Evolutionary conservation across 2,329 filamentous ascomycete genomes (phyloP), one percentile per base, ranked within the genome.

Genomic region (Pseudocercospora macadamiae): DNA sequence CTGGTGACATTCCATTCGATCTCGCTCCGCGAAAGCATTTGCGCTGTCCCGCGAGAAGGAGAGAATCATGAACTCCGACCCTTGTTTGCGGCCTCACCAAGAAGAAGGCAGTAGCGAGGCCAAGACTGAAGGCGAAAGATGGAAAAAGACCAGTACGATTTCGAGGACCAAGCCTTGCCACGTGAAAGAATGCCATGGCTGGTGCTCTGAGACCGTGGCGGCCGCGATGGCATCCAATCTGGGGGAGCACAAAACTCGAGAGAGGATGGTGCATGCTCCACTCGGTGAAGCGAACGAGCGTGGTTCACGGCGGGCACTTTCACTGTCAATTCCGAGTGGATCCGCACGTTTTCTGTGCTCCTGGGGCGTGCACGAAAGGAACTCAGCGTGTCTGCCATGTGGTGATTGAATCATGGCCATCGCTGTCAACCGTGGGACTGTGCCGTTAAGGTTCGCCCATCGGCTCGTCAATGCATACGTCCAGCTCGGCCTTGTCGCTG

Each of bases 321-420:
- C 28, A 6, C 28, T 48, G 10, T 25, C 39, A 25, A 23, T 10
- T 25, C 21, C 25, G 23, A 48, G 23, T 28, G 44, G 23, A 48
- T 10, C 44, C n/a, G 10, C 19, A 26, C 45, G 26, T 32, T 14
- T 53, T 37, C 14, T 18, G 32, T 42, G 19, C 18, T 53, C 34
- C 49, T 28, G 34, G 30, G 23, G 19, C 30, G 23, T 49, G 45
- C 45, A 32, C 45, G 34, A 16, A 42, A 53, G 49, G 34, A 23
- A 26, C 6, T 28, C 51, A 39, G 39, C 36, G 51, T 53, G 51
- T 37, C 19, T 53, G 51, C 34, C 51, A 53, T 53, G 51, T 53
- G 51, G 51, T 32, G 9, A 49, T 21, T 34, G 47, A 49, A 49
- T 49, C 47, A 49, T 49, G 47, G 47, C 12, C n/a, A 49, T 18